phyloP scores from a whole-genome alignment of 2,329 filamentous ascomycete genomes.

The Penicillium sumatraense region DNA sequence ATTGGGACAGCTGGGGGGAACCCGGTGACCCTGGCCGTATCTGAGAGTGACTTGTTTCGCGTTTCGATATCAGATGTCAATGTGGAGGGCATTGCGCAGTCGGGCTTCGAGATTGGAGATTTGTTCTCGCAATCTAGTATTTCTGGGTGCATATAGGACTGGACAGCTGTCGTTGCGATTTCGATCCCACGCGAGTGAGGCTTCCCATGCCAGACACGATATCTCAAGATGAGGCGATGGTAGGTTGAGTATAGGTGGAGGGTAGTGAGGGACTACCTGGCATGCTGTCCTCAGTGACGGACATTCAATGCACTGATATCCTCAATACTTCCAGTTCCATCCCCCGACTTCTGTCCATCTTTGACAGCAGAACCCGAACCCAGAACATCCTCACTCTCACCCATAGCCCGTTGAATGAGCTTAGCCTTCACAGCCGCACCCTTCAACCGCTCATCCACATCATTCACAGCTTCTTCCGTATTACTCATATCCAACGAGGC shows the following conservation, averaged over 20 bases:
- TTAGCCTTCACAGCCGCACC: constrained; percentile 82
- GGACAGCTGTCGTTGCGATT: not conserved
- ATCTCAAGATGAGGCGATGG: not conserved
- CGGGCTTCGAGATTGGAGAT: too few relatives aligned
- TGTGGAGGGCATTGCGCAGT: too few relatives aligned
- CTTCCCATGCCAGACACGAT: not conserved
- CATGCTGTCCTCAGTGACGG: constrained; percentile 35
- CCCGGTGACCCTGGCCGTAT: too few relatives aligned
- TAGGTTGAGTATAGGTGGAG: not conserved
- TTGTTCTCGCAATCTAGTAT: too few relatives aligned
- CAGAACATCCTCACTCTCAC: constrained; percentile 47
- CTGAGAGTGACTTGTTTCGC: too few relatives aligned
- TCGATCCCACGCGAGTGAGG: not conserved
- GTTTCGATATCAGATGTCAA: too few relatives aligned
- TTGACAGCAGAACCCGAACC: constrained; percentile 35
- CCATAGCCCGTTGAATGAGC: constrained; percentile 75
- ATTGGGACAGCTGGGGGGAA: too few relatives aligned
- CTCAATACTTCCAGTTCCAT: constrained; percentile 52
- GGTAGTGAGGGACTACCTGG: not conserved
- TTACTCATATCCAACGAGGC: constrained; percentile 79
- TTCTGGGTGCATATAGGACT: not conserved
- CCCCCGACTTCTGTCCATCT: constrained; percentile 33
- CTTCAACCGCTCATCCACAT: constrained; percentile 88
- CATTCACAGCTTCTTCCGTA: constrained; percentile 83
- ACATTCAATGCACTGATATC: constrained; percentile 50